Evolutionary conservation across 129 eudicot species (phyloP).

Genomic region (Flaveria brownii): DNA sequence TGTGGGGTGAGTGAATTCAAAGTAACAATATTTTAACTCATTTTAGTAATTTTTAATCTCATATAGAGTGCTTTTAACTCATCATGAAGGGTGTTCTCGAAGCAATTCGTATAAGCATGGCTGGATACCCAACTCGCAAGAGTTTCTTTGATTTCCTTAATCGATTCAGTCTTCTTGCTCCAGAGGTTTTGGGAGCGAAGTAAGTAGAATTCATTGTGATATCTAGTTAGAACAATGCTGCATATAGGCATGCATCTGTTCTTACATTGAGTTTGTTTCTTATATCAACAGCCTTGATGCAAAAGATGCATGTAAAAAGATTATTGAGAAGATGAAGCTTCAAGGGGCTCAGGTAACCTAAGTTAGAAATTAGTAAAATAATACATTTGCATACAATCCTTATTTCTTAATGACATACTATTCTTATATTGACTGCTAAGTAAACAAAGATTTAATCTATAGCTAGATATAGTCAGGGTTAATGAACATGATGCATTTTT

Average conservation of each 20-base stretch:
- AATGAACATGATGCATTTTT: conserved; percentile 8
- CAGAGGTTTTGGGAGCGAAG: conserved; percentile 83
- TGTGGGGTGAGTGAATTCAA: conserved; percentile 86
- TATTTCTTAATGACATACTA: neutral
- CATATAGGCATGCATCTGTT: conserved; percentile 17
- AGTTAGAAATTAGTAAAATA: neutral
- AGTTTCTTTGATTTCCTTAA: conserved; percentile 79
- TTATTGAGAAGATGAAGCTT: conserved; percentile 80
- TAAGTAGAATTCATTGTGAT: conserved; percentile 40
- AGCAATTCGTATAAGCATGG: conserved; percentile 98
- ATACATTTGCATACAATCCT: neutral
- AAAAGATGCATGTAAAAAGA: conserved; percentile 78
- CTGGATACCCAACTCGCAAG: conserved; percentile 97
- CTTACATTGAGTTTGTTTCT: conserved; percentile 27
- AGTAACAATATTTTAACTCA: neutral
- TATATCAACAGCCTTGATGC: conserved; percentile 70
- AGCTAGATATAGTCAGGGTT: conserved; percentile 12
- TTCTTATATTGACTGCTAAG: conserved; percentile 12
- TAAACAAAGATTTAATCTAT: neutral
- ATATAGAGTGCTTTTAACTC: conserved; percentile 29
- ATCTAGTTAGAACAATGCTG: neutral
- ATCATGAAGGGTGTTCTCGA: conserved; percentile 89
- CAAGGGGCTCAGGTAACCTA: conserved; percentile 78
- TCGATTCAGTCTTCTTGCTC: conserved; percentile 94
- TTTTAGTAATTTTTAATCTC: conserved; percentile 16